Evolutionary conservation across 805 yeast species (phyloP).

Genomic region (Kodamaea fukazawae): DNA sequence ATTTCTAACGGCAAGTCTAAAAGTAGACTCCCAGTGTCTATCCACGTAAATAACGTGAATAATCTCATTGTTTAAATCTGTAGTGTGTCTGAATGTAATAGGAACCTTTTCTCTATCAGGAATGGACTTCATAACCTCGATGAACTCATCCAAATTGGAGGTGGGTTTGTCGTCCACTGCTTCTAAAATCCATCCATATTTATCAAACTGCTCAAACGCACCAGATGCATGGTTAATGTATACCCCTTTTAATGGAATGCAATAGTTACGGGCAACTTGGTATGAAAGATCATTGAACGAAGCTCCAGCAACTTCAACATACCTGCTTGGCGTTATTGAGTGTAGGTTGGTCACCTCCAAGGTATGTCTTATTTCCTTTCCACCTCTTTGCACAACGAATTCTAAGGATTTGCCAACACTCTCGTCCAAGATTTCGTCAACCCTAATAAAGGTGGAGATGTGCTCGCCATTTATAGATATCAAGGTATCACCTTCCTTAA

Average conservation of each 20-base stretch:
- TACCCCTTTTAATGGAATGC: conserved; percentile 83
- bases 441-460: conserved; percentile 68
- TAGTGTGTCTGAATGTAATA: conserved; percentile 68
- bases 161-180: conserved; percentile 72
- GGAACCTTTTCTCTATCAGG: conserved; percentile 77
- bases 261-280: conserved; percentile 82
- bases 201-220: conserved; percentile 61
- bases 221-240: conserved; percentile 76
- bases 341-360: conserved; percentile 74
- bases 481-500: conserved; percentile 84
- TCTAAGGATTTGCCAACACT: conserved; percentile 51
- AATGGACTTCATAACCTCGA: conserved; percentile 71
- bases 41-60: conserved; percentile 70
- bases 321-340: conserved; percentile 76
- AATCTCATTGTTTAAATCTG: conserved; percentile 74
- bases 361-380: conserved; percentile 48
- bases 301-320: conserved; percentile 82
- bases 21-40: conserved; percentile 79
- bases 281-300: conserved; percentile 82
- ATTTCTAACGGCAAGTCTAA: conserved; percentile 63
- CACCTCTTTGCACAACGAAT: conserved; percentile 67
- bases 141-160: conserved; percentile 69
- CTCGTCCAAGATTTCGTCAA: conserved; percentile 80
- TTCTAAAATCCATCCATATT: conserved; percentile 78
- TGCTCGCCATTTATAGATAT: conserved; percentile 65